Conservation (phyloP, 2,329 filamentous ascomycete genomes). For the Zymoseptoria ardabiliae region DNA sequence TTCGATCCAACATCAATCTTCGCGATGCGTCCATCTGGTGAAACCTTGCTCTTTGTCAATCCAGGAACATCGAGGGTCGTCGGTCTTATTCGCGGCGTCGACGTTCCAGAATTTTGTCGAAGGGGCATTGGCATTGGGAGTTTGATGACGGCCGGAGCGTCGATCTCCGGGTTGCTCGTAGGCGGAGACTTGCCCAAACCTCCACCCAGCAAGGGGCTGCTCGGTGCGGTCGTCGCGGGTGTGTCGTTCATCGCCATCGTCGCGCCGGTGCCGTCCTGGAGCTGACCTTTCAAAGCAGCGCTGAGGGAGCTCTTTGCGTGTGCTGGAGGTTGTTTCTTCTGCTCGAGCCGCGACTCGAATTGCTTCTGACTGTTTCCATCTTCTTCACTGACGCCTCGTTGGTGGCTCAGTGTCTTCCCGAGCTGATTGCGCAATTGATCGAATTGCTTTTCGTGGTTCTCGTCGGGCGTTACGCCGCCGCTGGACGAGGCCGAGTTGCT, state of each 20-base stretch:
- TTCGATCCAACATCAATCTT: conserved; percentile 92
- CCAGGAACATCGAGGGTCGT: conserved; percentile 96
- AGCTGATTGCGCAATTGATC: conserved; percentile 26
- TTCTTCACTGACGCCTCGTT: neutral
- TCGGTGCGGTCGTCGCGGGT: conserved; percentile 54
- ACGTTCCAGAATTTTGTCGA: conserved; percentile 65
- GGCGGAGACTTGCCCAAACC: conserved; percentile 11
- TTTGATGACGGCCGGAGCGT: conserved; percentile 19
- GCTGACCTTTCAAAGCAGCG: conserved; percentile 21
- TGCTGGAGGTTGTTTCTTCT: conserved; percentile 1
- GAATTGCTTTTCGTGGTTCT: conserved; percentile 21
- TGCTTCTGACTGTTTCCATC: conserved; percentile 1
- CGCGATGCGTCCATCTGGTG: conserved; percentile 89
- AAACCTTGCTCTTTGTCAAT: conserved; percentile 89
- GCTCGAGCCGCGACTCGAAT: neutral
- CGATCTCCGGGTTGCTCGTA: conserved; percentile 10
- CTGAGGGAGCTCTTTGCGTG: conserved; percentile 15
- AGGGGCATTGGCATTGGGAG: conserved; percentile 51
- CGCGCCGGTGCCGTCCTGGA: conserved; percentile 19
- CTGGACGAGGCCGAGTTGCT: conserved; percentile 10
- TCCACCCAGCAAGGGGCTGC: conserved; percentile 34
- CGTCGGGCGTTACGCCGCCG: conserved; percentile 12
- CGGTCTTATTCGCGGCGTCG: conserved; percentile 76
- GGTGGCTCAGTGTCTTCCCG: conserved; percentile 22
- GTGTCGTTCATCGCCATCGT: conserved; percentile 52